Evolutionary conservation across 148 eudicot species (phyloP).

Genomic region (Cornus kousa): DNA sequence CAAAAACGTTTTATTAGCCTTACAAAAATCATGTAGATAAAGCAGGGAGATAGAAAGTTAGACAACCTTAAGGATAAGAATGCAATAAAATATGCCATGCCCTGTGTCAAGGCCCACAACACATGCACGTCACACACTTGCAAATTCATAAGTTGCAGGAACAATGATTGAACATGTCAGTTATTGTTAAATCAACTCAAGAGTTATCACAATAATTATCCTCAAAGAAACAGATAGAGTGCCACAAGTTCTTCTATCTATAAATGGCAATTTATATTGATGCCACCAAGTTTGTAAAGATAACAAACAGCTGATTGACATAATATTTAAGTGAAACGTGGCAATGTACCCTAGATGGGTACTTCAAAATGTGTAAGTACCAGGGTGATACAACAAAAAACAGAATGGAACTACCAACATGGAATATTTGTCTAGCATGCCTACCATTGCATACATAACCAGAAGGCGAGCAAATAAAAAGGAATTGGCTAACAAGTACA

Average conservation of each 20-base stretch:
- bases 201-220: neutral
- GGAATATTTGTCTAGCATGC: neutral
- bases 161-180: neutral
- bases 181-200: neutral
- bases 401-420: neutral
- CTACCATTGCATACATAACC: neutral
- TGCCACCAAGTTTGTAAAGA: neutral
- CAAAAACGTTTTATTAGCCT: slow-evolving; percentile 10
- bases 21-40: neutral
- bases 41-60: neutral
- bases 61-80: neutral
- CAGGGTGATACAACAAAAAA: neutral
- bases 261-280: neutral
- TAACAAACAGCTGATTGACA: neutral
- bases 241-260: neutral
- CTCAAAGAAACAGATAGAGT: no score
- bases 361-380: neutral
- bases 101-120: neutral
- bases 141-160: neutral
- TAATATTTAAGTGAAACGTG: neutral
- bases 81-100: neutral
- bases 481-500: neutral
- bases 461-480: neutral
- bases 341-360: neutral
- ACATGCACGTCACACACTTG: neutral